phyloP scores from a whole-genome alignment of 495 filamentous ascomycete species.

The Aspergillus baeticus region DNA sequence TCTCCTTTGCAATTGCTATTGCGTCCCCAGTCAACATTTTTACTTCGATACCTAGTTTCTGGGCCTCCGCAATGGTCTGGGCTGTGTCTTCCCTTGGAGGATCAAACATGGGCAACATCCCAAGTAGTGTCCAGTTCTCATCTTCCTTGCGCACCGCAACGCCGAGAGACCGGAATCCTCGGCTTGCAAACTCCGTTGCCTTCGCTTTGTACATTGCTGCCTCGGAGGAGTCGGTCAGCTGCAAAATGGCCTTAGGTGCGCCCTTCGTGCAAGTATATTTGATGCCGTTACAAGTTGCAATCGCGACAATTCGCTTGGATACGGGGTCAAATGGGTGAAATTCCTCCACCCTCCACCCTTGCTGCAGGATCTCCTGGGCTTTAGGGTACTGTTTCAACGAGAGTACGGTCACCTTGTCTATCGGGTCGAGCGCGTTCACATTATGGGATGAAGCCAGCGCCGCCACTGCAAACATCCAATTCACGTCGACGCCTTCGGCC shows the following conservation, averaged over 20 bases:
- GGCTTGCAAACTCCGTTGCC: conserved; percentile 68
- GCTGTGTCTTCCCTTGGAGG: conserved; percentile 75
- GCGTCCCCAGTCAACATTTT: conserved; percentile 79
- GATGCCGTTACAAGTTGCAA: conserved; percentile 59
- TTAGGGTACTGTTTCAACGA: conserved; percentile 66
- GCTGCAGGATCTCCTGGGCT: conserved; percentile 59
- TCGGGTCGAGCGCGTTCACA: conserved; percentile 68
- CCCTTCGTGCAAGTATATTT: conserved; percentile 69
- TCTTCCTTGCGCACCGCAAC: conserved; percentile 65
- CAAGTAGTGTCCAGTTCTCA: conserved; percentile 62
- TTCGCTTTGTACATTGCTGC: conserved; percentile 62
- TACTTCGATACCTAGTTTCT: conserved; percentile 68
- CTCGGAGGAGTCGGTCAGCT: conserved; percentile 58
- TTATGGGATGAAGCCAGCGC: conserved; percentile 72
- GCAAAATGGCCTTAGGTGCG: conserved; percentile 70
- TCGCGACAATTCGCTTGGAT: conserved; percentile 68
- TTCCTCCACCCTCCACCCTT: conserved; percentile 67
- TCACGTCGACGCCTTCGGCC: conserved; percentile 66
- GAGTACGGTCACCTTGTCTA: conserved; percentile 71
- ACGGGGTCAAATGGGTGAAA: conserved; percentile 75
- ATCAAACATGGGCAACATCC: conserved; percentile 75
- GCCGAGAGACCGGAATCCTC: conserved; percentile 74
- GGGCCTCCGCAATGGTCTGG: conserved; percentile 69
- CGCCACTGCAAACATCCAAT: conserved; percentile 76
- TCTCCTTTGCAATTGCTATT: conserved; percentile 74